Evolutionary conservation across 257 asterid genomes (phyloP), one percentile per base, ranked within the genome.

Genomic region (Solanum clarkiae): DNA sequence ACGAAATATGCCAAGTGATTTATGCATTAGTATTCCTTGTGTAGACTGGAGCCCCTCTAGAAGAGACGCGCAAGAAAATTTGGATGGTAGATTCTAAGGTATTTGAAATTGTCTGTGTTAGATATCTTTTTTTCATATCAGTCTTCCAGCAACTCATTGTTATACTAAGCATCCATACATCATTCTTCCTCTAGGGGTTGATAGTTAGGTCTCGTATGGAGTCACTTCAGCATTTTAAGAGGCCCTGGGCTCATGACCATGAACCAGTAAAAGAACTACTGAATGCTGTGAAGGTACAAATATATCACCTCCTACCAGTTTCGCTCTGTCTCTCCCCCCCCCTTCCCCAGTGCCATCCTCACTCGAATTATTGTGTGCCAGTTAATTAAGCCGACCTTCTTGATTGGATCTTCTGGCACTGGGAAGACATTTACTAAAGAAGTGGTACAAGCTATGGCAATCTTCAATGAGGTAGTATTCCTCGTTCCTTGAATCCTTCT

Each of bases 351-450:
- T 36, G 16, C 59, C 17, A 44, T 66, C 42, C 83, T 88, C 81
- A 69, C 75, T 45, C 13, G 2, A 26, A 17, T 84, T 87, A 84
- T 86, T 29, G 65, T 70, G 82, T 75, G 17, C 81, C 93, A 95
- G 98, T 90, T 93, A 74, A 93, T 94, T 84, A 95, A 90, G 88
- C 98, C 98, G 80, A 94, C 98, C 4, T 90, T 95, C 77, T 91
- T 95, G 86, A 94, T 95, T 82, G 98, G 98, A 86, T 94, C 98
- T 36, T 95, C 98, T 2, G 98, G 98, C 90, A 96, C 94, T 79
- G 98, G 98, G 85, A 89, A 89, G 89, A 94, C 97, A 11, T 95
- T 95, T 84, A 95, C 98, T 4, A 92, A 94, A 88, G 98, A 95
- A 86, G 97, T 95, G 82, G 92, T 95, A 55, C 90, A 92, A 87